phyloP scores from a whole-genome alignment of 495 filamentous ascomycete species.

The Elasticomyces elasticus region DNA sequence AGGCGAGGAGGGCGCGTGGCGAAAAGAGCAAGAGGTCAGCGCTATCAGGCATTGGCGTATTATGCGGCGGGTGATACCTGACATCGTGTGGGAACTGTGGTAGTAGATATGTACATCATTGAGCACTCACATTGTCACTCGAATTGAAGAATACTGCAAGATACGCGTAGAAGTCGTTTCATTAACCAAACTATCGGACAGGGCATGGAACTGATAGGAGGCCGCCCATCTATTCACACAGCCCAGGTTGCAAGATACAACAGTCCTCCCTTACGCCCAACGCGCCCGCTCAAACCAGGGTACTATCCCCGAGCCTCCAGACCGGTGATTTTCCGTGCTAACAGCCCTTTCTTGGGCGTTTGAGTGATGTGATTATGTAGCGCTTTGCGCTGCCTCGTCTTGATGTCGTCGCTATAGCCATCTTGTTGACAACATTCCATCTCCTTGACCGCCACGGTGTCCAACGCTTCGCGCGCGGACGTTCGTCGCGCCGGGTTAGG shows the following conservation, averaged over 20 bases:
- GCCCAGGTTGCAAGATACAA: background rate
- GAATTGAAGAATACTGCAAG: background rate
- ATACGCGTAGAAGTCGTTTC: background rate
- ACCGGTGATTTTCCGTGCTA: constrained; percentile 2
- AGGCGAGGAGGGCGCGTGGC: constrained; percentile 35
- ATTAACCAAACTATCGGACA: background rate
- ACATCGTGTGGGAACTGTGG: constrained; percentile 79
- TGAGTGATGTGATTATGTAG: constrained; percentile 29
- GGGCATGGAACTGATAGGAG: background rate
- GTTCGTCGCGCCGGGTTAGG: constrained; percentile 57
- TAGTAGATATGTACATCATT: too few relatives aligned
- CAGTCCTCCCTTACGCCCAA: background rate
- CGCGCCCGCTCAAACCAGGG: background rate
- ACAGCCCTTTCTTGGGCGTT: constrained; percentile 14
- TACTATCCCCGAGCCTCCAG: background rate
- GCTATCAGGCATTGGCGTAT: constrained; percentile 82
- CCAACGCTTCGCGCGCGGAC: constrained; percentile 50
- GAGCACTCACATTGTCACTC: too few relatives aligned
- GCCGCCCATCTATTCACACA: background rate
- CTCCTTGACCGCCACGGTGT: constrained; percentile 52
- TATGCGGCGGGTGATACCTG: constrained; percentile 77
- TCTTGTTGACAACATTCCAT: constrained; percentile 57
- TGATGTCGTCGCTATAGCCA: constrained; percentile 25
- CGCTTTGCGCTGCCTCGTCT: constrained; percentile 15
- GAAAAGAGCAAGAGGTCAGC: constrained; percentile 58